Percentiles rank a stretch among this genome's conserved stretches.
phyloP scores from a whole-genome alignment of 2,329 filamentous ascomycete species.

The Ophiocordyceps australis region DNA sequence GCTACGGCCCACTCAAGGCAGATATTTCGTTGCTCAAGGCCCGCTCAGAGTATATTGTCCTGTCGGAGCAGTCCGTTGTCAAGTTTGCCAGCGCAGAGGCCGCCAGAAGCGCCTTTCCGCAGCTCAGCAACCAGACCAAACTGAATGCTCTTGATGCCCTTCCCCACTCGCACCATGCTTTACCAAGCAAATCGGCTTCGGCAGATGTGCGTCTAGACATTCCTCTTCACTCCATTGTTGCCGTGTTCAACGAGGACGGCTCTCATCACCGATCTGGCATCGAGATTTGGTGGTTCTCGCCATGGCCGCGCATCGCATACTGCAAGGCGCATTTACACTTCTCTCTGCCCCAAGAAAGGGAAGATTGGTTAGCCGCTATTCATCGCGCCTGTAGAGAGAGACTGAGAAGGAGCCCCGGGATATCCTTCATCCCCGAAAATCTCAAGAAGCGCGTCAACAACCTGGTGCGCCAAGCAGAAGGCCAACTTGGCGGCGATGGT shows the following conservation, averaged over 20 bases:
- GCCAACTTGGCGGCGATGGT: slow-evolving; percentile 7
- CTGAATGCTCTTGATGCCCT: slow-evolving; percentile 6
- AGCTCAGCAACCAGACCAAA: slow-evolving; percentile 15
- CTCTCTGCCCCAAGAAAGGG: slow-evolving; percentile 25
- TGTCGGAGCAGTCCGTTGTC: slow-evolving; percentile 29
- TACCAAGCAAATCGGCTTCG: slow-evolving; percentile 11
- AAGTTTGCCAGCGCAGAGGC: slow-evolving; percentile 29
- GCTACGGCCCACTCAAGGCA: slow-evolving; percentile 27
- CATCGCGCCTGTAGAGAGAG: slow-evolving; percentile 21
- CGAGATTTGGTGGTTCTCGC: slow-evolving; percentile 37
- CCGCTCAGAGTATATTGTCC: slow-evolving; percentile 30
- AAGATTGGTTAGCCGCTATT: slow-evolving; percentile 29
- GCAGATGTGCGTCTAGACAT: slow-evolving; percentile 24
- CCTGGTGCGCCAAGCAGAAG: slow-evolving; percentile 25
- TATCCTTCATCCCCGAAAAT: slow-evolving; percentile 23
- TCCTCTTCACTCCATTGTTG: slow-evolving; percentile 29
- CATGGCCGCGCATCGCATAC: slow-evolving; percentile 23
- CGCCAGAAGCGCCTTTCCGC: slow-evolving; percentile 27
- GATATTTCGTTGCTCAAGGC: slow-evolving; percentile 29
- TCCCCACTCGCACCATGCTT: slow-evolving; percentile 5
- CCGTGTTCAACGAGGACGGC: slow-evolving; percentile 31
- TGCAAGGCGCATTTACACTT: slow-evolving; percentile 30
- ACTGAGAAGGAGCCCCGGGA: slow-evolving; percentile 14
- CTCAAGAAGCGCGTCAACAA: slow-evolving; percentile 26
- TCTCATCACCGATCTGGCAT: slow-evolving; percentile 29